Percentiles rank a stretch among this genome's conserved stretches.
phyloP scores from a whole-genome alignment of 1,139 yeast genomes.

The Blastobotrys indianensis region DNA sequence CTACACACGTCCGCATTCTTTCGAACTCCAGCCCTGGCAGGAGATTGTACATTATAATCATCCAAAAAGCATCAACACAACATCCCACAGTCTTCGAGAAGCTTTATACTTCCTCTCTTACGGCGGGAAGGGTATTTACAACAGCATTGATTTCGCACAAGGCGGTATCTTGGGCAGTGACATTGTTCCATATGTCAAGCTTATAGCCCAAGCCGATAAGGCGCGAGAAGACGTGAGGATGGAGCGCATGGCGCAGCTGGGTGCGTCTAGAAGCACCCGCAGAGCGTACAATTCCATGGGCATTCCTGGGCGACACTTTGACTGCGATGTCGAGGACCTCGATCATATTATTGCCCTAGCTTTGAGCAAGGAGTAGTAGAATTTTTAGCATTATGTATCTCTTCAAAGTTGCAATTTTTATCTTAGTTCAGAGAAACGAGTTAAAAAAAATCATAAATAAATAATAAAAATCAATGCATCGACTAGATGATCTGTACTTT shows the following conservation, averaged over 20 bases:
- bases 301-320: conserved; percentile 20
- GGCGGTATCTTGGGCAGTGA: conserved; percentile 20
- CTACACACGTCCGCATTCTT: conserved; percentile 15
- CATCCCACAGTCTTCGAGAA: conserved; percentile 16
- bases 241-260: background rate
- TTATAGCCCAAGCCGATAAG: conserved; percentile 27
- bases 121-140: conserved; percentile 13
- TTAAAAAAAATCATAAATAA: too few species aligned
- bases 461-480: too few species aligned
- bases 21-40: conserved; percentile 16
- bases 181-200: conserved; percentile 27
- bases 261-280: conserved; percentile 18
- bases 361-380: background rate
- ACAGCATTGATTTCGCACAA: conserved; percentile 18
- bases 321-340: conserved; percentile 17
- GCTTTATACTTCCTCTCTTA: conserved; percentile 18
- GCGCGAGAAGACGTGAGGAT: background rate
- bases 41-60: background rate
- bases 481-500: conserved; percentile 32
- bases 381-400: background rate
- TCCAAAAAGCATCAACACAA: background rate
- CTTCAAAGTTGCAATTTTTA: too few species aligned
- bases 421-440: too few species aligned
- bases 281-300: conserved; percentile 27
- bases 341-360: conserved; percentile 13